These are phyloP conservation scores for Chlorencoelia australis DNA, from an alignment of 2,329 filamentous ascomycete species.

Conservation along the genomic window DNA sequence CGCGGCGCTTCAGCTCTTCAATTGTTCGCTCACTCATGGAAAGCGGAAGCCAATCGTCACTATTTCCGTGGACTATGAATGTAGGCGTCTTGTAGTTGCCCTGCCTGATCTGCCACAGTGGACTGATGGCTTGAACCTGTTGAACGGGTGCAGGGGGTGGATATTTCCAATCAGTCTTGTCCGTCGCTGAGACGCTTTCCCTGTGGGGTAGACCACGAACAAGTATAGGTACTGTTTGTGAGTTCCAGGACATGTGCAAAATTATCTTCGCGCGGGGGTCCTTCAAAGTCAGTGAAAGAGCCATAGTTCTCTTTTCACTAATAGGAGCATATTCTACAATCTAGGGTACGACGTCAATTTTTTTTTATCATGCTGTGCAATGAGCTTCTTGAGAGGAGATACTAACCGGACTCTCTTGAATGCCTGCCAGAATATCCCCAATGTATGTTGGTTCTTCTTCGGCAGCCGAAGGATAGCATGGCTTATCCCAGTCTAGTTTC, in stretches of 20 bases:
- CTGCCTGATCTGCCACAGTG: slow-evolving; percentile 24
- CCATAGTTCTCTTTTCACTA: slow-evolving; percentile 10
- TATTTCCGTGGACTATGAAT: slow-evolving; percentile 25
- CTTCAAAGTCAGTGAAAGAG: slow-evolving; percentile 17
- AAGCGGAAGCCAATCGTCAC: slow-evolving; percentile 29
- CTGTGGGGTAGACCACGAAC: slow-evolving; percentile 19
- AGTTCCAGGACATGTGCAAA: slow-evolving; percentile 35
- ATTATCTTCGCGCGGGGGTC: slow-evolving; percentile 31
- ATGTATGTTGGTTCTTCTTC: no score
- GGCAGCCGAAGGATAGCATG: no score
- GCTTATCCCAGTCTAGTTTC: no score
- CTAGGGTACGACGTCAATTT: no score
- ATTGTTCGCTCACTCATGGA: slow-evolving; percentile 20
- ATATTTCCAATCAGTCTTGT: no score
- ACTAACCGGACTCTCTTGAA: neutral
- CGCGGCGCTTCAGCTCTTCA: slow-evolving; percentile 16
- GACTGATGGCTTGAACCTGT: slow-evolving; percentile 17
- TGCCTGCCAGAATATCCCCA: neutral
- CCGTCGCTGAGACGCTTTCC: neutral
- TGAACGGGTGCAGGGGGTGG: neutral
- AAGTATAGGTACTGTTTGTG: slow-evolving; percentile 29
- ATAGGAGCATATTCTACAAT: neutral
- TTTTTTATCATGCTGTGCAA: neutral
- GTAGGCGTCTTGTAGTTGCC: slow-evolving; percentile 28
- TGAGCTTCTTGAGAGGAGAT: neutral